A percentile compares a stretch with the other conserved stretches of the same genome.
These are phyloP conservation scores for Berberis thunbergii DNA, from an alignment of 164 flowering plant species.

Conservation along the genomic window DNA sequence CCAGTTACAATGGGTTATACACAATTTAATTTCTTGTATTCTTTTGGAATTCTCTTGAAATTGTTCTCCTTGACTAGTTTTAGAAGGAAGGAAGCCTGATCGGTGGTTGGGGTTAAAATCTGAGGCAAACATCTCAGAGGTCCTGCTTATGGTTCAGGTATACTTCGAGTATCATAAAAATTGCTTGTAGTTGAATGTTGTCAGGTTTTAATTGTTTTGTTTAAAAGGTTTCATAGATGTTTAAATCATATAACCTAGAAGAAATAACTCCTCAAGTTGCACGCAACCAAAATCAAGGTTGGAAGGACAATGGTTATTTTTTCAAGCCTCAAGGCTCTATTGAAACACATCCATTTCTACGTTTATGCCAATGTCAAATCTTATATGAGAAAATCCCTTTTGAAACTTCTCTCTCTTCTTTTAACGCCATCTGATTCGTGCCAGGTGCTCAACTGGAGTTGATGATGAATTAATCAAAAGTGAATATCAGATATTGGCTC, in stretches of 20 bases:
- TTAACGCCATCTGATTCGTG: conserved; percentile 10
- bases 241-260: too few species aligned
- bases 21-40: not conserved
- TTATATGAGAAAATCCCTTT: not conserved
- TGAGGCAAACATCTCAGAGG: conserved; percentile 51
- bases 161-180: not conserved
- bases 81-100: conserved; percentile 64
- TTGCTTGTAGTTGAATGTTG: too few species aligned
- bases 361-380: not conserved
- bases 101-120: conserved; percentile 22
- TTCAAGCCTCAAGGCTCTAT: too few species aligned
- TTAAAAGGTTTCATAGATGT: too few species aligned
- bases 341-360: not conserved
- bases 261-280: too few species aligned
- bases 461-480: conserved; percentile 39
- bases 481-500: conserved; percentile 58
- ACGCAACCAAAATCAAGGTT: too few species aligned
- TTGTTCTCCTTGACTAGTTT: conserved; percentile 33
- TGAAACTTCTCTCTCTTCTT: not conserved
- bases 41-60: not conserved
- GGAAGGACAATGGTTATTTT: too few species aligned
- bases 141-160: conserved; percentile 94
- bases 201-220: too few species aligned
- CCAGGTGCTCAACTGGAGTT: conserved; percentile 57
- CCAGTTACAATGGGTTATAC: too few species aligned